Evolutionary conservation across 306 rosid genomes (phyloP), one percentile per base, ranked within the genome.

Genomic region (Elaeagnus macrophylla): DNA sequence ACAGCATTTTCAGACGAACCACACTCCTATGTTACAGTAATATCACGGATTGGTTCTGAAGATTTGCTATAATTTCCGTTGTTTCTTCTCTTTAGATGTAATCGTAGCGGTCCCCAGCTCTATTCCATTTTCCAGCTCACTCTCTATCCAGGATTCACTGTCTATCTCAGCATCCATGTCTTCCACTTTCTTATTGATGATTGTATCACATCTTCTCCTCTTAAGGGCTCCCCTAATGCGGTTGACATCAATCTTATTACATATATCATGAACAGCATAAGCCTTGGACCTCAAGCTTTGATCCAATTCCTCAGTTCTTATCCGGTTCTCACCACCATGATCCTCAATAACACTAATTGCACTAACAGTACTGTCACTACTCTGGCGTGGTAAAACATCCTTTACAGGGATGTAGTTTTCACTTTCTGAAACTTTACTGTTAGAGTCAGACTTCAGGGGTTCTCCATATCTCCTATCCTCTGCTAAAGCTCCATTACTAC

Each of bases 111-210:
- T 17, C 57, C 49, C 63, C 8, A 66, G 48, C 53, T 73, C 72
- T 46, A 78, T 58, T 37, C 81, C 81, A 2, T 61, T 66, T 71
- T 79, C 81, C 37, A 79, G 78, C 66, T 71, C 81, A 19, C 46
- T 71, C 43, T 71, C 76, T 53, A 79, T 79, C 81, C 78, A 79
- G 43, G 73, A 76, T 68, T 79, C 81, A 17, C 56, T 15, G 42
- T 68, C 76, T 12, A 37, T 37, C 56, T 79, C 76, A 8, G 68
- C 53, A 18, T 17, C 55, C 12, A 37, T 6, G 39, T 59, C 44
- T 48, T 43, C 71, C 5, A 48, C 42, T 6, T 46, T 16, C 67
- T 65, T 68, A 54, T 60, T 68, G 41, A 49, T 39, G 37, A 50
- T 68, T 57, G 51, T 57, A 16, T 62, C 49, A 9, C 40, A 39